Base-by-base conservation (phyloP, 768 basidiomycete species). In the Scleroderma citrinum region DNA sequence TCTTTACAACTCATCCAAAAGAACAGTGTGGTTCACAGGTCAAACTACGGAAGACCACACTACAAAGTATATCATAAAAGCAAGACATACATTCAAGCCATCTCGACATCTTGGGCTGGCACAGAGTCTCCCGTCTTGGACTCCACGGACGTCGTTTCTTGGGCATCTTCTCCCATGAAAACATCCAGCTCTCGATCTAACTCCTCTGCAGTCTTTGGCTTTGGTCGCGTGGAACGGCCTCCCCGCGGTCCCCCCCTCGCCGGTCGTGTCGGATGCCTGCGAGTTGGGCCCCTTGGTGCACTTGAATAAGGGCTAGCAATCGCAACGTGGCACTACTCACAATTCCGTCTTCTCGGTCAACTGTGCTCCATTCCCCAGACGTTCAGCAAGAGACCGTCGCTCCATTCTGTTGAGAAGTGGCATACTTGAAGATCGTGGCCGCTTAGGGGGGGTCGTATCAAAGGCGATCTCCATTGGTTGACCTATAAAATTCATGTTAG, bases 131-230 rank as follows among this genome's bases (percentile, higher is more conserved):
- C 36, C 5, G 46, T 49, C 41, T 57, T 61, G 38, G 55, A 41
- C 42, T 52, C 57, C 19, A 55, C 56, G 23, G 51, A 54, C 6
- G 52, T 53, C n/a, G 60, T 44, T 1, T 62, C 58, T 37, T 67
- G 57, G 3, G 36, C 59, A 0, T 75, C 68, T 56, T 85, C 85
- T 7, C 77, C 80, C 88, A 91, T 88, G 58, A 89, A 90, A 3
- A 83, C 80, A 56, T 96, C 92, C 51, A 96, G 64, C 68, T 96
- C 92, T 64, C 78, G 83, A 65, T 96, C 92, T 51, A 96, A 69
- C 56, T 95, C 88, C 50, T 83, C 86, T 7, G 80, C 87, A 2
- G 87, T 87, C 67, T 88, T 82, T 3, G 78, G 74, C 67, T 83
- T 81, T 59, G 76, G 70, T 19, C 65, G 65, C 12, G 52, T 50